Evolutionary conservation across 148 eudicot genomes (phyloP).

Genomic region (Spergularia marina): DNA sequence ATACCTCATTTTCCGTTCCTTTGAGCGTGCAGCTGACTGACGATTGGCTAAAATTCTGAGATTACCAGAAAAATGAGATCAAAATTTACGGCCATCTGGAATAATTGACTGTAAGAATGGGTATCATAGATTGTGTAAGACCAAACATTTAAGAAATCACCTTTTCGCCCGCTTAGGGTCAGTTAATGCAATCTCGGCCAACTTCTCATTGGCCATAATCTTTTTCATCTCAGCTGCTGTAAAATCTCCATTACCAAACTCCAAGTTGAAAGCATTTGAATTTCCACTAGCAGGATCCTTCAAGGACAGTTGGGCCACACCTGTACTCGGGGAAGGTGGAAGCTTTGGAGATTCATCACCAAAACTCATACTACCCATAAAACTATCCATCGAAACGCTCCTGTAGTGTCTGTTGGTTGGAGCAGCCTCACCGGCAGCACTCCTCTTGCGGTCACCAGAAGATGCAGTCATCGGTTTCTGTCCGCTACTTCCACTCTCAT

Average conservation of each 20-base stretch:
- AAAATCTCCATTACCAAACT: constrained; percentile 88
- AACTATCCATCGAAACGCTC: constrained; percentile 93
- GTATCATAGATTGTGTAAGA: background rate
- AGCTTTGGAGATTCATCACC: constrained; percentile 65
- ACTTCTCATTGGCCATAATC: constrained; percentile 94
- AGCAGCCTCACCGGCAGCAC: constrained; percentile 60
- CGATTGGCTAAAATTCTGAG: constrained; percentile 89
- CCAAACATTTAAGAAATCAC: constrained; percentile 28
- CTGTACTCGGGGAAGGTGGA: constrained; percentile 70
- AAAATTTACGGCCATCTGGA: background rate
- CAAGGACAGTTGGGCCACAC: constrained; percentile 67
- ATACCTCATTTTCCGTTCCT: constrained; percentile 86
- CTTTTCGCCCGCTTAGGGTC: constrained; percentile 98
- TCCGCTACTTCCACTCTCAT: constrained; percentile 56
- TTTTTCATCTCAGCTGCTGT: constrained; percentile 82
- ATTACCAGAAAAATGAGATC: background rate
- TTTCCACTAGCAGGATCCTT: constrained; percentile 53
- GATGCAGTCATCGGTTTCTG: constrained; percentile 31
- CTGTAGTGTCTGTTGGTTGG: constrained; percentile 72
- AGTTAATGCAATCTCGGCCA: constrained; percentile 73
- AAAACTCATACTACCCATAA: constrained; percentile 67
- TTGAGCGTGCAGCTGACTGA: constrained; percentile 97
- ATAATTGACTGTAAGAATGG: too few species aligned
- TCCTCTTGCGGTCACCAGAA: constrained; percentile 55
- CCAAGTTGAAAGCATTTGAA: constrained; percentile 60